phyloP scores from a whole-genome alignment of 768 basidiomycete species.

The Lentinula aciculospora region DNA sequence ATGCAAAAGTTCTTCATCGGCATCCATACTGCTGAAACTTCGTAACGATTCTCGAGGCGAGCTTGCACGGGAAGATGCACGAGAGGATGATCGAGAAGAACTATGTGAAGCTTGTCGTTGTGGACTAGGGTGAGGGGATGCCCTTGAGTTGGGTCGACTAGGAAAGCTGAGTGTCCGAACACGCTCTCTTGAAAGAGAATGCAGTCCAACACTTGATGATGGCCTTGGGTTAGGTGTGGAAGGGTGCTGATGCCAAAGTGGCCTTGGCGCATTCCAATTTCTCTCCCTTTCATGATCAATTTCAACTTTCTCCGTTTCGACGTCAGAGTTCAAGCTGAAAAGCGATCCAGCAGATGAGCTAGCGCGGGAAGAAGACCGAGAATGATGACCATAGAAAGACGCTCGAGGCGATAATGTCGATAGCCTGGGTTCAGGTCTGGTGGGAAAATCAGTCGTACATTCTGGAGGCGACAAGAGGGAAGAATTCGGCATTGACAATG shows the following conservation, averaged over 20 bases:
- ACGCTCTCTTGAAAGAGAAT: constrained; percentile 24
- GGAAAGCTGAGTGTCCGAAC: constrained; percentile 33
- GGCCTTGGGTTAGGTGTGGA: neutral
- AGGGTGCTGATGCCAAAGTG: constrained; percentile 38
- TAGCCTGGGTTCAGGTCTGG: constrained; percentile 33
- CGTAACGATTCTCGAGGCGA: constrained; percentile 22
- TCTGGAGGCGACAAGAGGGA: constrained; percentile 29
- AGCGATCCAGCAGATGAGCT: constrained; percentile 38
- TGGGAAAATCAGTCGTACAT: constrained; percentile 31
- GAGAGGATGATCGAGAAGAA: constrained; percentile 9
- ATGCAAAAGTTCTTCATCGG: constrained; percentile 28
- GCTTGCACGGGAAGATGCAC: constrained; percentile 9
- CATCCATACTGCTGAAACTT: constrained; percentile 25
- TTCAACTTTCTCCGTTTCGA: constrained; percentile 28
- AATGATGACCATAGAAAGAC: constrained; percentile 25
- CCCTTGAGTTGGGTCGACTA: constrained; percentile 33
- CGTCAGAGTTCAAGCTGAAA: constrained; percentile 22
- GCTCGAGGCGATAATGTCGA: constrained; percentile 18
- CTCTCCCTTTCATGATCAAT: constrained; percentile 50
- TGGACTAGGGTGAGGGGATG: constrained; percentile 3
- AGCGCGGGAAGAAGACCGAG: constrained; percentile 28
- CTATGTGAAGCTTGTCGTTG: constrained; percentile 27
- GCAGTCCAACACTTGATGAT: constrained; percentile 39
- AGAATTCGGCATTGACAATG: constrained; percentile 23
- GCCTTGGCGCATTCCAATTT: constrained; percentile 68